Evolutionary conservation across 2,329 filamentous ascomycete genomes (phyloP).

Genomic region (Colletotrichum cordylinicola): DNA sequence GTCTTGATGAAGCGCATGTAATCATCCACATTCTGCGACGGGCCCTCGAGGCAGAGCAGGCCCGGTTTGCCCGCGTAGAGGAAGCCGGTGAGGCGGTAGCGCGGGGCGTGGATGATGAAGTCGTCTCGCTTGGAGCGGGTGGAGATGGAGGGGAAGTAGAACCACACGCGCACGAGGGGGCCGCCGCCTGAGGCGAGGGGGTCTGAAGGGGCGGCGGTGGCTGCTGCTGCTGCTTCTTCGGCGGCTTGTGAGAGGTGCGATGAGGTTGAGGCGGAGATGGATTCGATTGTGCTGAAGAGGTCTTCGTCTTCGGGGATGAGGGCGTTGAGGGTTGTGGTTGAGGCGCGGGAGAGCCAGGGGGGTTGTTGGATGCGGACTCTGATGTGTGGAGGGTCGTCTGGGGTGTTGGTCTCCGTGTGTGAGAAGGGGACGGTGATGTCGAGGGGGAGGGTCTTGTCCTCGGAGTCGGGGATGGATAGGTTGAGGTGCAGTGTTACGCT

Average conservation of each 20-base stretch:
- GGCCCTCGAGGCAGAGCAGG: constrained; percentile 56
- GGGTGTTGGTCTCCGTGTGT: neutral
- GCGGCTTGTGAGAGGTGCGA: constrained; percentile 33
- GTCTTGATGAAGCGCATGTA: constrained; percentile 71
- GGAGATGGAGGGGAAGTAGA: constrained; percentile 67
- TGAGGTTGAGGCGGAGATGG: constrained; percentile 42
- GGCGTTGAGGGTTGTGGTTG: constrained; percentile 41
- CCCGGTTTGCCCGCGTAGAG: constrained; percentile 66
- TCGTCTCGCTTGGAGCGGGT: constrained; percentile 65
- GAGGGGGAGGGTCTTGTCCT: constrained; percentile 32
- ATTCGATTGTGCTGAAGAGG: constrained; percentile 49
- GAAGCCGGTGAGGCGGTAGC: constrained; percentile 62
- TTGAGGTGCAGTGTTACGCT: constrained; percentile 30
- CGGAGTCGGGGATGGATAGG: constrained; percentile 25
- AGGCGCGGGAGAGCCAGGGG: constrained; percentile 56
- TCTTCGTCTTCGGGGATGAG: constrained; percentile 47
- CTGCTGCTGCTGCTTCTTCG: neutral
- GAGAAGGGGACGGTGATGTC: constrained; percentile 40
- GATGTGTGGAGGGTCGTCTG: constrained; percentile 42
- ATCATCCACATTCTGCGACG: constrained; percentile 52
- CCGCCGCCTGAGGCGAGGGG: neutral
- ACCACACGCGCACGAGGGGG: constrained; percentile 60
- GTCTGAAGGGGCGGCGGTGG: neutral
- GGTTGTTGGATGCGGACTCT: constrained; percentile 53
- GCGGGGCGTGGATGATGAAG: constrained; percentile 57